Conservation (phyloP, 2,329 filamentous ascomycete species). For the Periglandula ipomoeae region DNA sequence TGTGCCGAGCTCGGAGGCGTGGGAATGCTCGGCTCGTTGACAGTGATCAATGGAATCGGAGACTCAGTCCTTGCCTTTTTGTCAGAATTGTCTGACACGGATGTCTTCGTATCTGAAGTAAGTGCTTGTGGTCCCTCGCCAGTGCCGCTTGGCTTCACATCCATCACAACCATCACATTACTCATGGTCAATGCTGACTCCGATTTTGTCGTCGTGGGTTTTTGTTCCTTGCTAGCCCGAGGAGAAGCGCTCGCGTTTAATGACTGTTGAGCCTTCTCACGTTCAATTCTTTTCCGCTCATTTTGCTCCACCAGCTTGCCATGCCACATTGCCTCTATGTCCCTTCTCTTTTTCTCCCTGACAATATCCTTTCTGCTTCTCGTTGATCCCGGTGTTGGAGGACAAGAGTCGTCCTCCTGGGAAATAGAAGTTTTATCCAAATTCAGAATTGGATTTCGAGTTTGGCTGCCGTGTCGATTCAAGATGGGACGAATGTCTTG, state of each 20-base stretch:
- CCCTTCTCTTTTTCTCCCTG: conserved; percentile 29
- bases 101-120: too few species aligned
- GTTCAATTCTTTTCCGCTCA: background rate
- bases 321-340: conserved; percentile 25
- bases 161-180: conserved; percentile 30
- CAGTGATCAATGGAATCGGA: background rate
- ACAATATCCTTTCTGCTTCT: conserved; percentile 29
- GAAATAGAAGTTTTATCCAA: conserved; percentile 13
- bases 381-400: conserved; percentile 13
- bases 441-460: background rate
- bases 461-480: background rate
- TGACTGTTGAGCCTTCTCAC: background rate
- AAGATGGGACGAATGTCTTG: background rate
- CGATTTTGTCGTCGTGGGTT: background rate
- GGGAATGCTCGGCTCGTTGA: conserved; percentile 12
- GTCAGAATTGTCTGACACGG: too few species aligned
- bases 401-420: conserved; percentile 8
- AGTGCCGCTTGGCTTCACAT: conserved; percentile 28
- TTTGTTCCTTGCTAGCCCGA: background rate
- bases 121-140: too few species aligned
- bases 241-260: background rate
- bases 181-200: conserved; percentile 17
- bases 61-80: background rate
- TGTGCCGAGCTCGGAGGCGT: conserved; percentile 23
- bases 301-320: conserved; percentile 15